Base-by-base conservation (phyloP, 192 early-diverging fungal species). In the Dissophora ornata region DNA sequence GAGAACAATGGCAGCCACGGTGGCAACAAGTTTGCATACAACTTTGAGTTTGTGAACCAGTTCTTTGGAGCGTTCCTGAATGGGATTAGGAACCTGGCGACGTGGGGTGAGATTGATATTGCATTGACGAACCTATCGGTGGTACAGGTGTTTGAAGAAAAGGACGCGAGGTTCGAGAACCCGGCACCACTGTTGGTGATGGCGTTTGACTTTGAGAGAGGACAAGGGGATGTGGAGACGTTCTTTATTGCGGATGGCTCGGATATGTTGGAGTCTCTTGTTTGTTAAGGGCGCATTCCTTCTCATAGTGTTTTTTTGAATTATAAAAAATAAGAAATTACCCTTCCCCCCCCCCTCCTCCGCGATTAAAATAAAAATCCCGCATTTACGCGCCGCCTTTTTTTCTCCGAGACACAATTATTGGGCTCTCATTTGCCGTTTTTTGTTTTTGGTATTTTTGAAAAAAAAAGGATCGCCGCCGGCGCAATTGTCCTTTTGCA, bases 51-150 rank as follows among this genome's bases (percentile, higher is more conserved):
- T 71, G 82, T 84, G 26, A 86, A 86, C 57, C 82, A 86, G 29
- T 86, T 86, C 68, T 86, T 86, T 82, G 82, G 82, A 53, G 80
- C 80, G 4, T 86, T 86, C 42, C 69, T 86, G 69, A 86, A 83
- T 41, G 80, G 82, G 19, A 79, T 86, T 28, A 69, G 81, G 28
- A 50, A 54, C 1, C 41, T 86, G 30, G 64, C 79, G 18, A 79
- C 79, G 11, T 86, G 85, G 85, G 75, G 82, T 18, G 80, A 86
- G 42, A 79, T 86, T 48, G 85, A 86, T 48, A 79, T 81, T 54
- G 85, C 85, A 4, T 67, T 86, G n/a, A 77, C 68, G 25, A 86
- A 86, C 32, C 52, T 86, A 25, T 84, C 81, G 38, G 68, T 86
- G 21, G 81, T 83, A 30, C 85, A 86, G 70, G 85, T 86, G 33